These are phyloP conservation scores for Cucurbita pepo DNA, from an alignment of 306 rosid species.

Conservation along the genomic window DNA sequence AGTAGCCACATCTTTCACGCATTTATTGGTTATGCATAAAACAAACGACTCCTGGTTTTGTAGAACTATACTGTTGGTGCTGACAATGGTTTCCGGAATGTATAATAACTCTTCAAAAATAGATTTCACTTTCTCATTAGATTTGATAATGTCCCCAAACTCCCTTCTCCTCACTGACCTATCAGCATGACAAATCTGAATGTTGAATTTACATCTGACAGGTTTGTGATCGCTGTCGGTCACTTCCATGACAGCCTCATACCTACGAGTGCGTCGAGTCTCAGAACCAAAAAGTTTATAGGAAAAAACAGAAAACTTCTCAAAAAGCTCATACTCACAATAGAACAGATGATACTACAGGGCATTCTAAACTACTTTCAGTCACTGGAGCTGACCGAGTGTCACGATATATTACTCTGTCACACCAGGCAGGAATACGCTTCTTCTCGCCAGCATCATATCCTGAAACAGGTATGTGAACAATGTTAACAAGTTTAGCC, in stretches of 20 bases:
- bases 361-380: slow-evolving; percentile 69
- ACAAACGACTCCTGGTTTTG: slow-evolving; percentile 59
- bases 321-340: slow-evolving; percentile 38
- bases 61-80: slow-evolving; percentile 44
- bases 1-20: slow-evolving; percentile 40
- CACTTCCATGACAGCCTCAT: slow-evolving; percentile 97
- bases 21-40: slow-evolving; percentile 43
- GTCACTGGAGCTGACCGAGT: slow-evolving; percentile 40
- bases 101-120: slow-evolving; percentile 40
- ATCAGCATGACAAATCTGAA: slow-evolving; percentile 69
- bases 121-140: slow-evolving; percentile 55
- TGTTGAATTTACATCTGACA: slow-evolving; percentile 68
- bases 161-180: slow-evolving; percentile 76
- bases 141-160: slow-evolving; percentile 46
- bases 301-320: slow-evolving; percentile 6
- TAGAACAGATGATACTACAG: slow-evolving; percentile 70
- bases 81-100: slow-evolving; percentile 57
- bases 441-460: slow-evolving; percentile 98
- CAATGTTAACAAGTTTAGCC: not conserved
- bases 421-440: slow-evolving; percentile 99
- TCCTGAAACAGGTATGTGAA: slow-evolving; percentile 27
- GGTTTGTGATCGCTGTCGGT: slow-evolving; percentile 98
- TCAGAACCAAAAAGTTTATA: not conserved
- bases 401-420: slow-evolving; percentile 92
- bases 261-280: slow-evolving; percentile 25